phyloP scores from a whole-genome alignment of 495 filamentous ascomycete species.

The Penicillium bialowiezense region DNA sequence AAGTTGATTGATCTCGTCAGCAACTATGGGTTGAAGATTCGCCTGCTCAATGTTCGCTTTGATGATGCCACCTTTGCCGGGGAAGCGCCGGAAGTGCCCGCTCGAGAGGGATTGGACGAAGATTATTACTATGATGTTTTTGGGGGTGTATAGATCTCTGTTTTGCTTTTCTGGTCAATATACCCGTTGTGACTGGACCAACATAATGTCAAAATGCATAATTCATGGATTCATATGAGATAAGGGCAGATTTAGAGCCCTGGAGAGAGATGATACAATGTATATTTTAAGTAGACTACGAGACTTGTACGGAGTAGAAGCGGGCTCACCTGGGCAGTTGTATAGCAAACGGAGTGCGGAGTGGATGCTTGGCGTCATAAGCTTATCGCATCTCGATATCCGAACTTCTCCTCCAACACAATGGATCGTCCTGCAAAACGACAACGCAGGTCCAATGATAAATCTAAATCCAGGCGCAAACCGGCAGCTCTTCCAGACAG shows the following conservation, averaged over 20 bases:
- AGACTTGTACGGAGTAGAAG: too few species aligned
- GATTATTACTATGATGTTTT: constrained; percentile 55
- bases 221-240: too few species aligned
- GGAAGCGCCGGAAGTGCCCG: constrained; percentile 44
- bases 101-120: constrained; percentile 50
- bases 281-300: too few species aligned
- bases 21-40: constrained; percentile 90
- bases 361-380: constrained; percentile 11
- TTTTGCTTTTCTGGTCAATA: constrained; percentile 10
- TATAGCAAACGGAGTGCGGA: too few species aligned
- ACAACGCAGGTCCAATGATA: constrained; percentile 34
- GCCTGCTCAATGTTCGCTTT: constrained; percentile 87
- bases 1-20: constrained; percentile 81
- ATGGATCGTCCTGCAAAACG: constrained; percentile 51
- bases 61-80: constrained; percentile 59
- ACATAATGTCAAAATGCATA: neutral
- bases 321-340: too few species aligned
- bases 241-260: too few species aligned
- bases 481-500: neutral
- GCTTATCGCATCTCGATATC: constrained; percentile 16
- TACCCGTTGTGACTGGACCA: constrained; percentile 13
- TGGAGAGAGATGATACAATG: too few species aligned
- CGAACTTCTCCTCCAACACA: constrained; percentile 11
- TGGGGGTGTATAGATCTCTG: constrained; percentile 35
- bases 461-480: neutral